Conservation (phyloP, 306 rosid species). For the Prinsepia uniflora region DNA sequence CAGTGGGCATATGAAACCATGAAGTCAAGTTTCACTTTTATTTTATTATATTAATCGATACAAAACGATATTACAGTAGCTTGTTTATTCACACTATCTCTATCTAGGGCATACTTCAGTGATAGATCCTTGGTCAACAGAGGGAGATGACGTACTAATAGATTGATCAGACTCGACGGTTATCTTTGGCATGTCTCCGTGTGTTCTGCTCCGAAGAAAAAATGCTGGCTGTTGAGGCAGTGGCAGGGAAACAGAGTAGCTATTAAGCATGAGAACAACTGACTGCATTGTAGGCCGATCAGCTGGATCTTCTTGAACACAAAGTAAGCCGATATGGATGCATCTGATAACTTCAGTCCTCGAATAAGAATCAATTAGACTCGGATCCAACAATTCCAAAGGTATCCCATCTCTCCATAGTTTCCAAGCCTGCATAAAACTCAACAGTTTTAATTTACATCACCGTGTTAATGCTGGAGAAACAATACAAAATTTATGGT, state of each 20-base stretch:
- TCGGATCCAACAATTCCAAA: conserved; percentile 31
- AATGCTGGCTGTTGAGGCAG: conserved; percentile 34
- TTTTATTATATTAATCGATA: background rate
- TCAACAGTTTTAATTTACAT: no score
- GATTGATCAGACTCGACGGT: background rate
- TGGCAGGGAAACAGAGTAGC: conserved; percentile 32
- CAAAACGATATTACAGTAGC: background rate
- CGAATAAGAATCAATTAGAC: conserved; percentile 17
- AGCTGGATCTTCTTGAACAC: conserved; percentile 44
- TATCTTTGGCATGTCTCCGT: background rate
- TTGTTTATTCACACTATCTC: conserved; percentile 1
- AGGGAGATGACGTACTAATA: background rate
- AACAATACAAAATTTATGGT: background rate
- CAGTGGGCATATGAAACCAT: background rate
- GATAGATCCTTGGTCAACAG: conserved; percentile 4
- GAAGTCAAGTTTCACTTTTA: background rate
- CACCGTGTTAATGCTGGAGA: background rate
- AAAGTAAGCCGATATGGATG: conserved; percentile 47
- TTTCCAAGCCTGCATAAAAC: conserved; percentile 39
- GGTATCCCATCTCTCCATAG: conserved; percentile 30
- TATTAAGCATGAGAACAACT: conserved; percentile 40
- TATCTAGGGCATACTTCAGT: conserved; percentile 14
- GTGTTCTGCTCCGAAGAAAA: conserved; percentile 15
- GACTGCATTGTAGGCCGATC: conserved; percentile 50
- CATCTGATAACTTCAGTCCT: conserved; percentile 41